Evolutionary conservation across 495 filamentous ascomycete genomes (phyloP).

Genomic region (Penicillium steckii): DNA sequence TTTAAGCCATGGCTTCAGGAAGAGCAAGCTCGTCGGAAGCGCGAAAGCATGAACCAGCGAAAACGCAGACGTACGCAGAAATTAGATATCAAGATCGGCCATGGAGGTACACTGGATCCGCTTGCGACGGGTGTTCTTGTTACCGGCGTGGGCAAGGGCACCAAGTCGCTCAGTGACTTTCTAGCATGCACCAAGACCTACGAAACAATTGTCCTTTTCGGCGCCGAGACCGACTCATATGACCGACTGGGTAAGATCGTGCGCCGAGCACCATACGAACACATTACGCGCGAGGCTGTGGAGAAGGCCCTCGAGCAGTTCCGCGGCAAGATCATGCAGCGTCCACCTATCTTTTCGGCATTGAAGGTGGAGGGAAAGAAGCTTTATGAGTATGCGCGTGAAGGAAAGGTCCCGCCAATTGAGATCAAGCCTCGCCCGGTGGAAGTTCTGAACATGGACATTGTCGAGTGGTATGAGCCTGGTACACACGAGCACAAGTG

Average conservation of each 20-base stretch:
- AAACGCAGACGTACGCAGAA: conserved; percentile 47
- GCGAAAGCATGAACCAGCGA: conserved; percentile 54
- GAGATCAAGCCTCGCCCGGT: conserved; percentile 82
- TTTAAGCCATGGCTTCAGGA: conserved; percentile 72
- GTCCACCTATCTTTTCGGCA: conserved; percentile 90
- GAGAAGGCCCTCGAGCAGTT: conserved; percentile 75
- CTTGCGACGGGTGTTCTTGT: conserved; percentile 91
- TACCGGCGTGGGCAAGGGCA: conserved; percentile 82
- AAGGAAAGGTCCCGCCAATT: conserved; percentile 76
- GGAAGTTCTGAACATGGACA: conserved; percentile 68
- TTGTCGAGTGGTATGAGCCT: conserved; percentile 85
- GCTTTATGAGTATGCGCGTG: conserved; percentile 92
- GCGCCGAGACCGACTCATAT: conserved; percentile 89
- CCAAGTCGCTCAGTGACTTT: conserved; percentile 75
- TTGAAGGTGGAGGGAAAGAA: conserved; percentile 87
- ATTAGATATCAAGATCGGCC: conserved; percentile 85
- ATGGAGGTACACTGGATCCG: conserved; percentile 94
- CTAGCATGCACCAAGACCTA: conserved; percentile 89
- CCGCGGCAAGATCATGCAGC: conserved; percentile 84
- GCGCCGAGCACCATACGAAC: conserved; percentile 65
- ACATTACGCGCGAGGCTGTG: conserved; percentile 74
- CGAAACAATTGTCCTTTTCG: conserved; percentile 85
- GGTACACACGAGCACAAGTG: conserved; percentile 70
- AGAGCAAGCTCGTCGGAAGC: conserved; percentile 50
- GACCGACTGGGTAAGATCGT: conserved; percentile 82